phyloP scores from a whole-genome alignment of 768 basidiomycete species.

The Leccinum imitatum region DNA sequence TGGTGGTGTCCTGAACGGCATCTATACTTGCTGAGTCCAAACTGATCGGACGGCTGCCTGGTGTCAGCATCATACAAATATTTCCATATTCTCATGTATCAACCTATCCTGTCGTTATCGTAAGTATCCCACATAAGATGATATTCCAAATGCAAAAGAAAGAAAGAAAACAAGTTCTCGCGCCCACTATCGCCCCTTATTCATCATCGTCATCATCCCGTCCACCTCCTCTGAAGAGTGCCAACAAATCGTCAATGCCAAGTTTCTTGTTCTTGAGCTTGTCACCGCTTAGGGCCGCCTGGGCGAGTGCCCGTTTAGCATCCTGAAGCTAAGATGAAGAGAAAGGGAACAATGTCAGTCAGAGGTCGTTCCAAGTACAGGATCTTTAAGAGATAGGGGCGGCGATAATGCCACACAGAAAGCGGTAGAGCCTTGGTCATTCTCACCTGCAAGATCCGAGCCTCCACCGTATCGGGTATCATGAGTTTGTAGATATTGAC shows the following conservation, averaged over 20 bases:
- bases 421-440: background rate
- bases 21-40: background rate
- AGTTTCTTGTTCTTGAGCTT: conserved; percentile 84
- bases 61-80: background rate
- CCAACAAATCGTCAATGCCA: conserved; percentile 82
- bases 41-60: background rate
- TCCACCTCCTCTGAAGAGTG: conserved; percentile 64
- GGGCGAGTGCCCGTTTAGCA: conserved; percentile 82
- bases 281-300: conserved; percentile 84
- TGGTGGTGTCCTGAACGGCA: background rate
- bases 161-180: background rate
- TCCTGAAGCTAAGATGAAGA: conserved; percentile 66
- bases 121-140: background rate
- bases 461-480: conserved; percentile 83
- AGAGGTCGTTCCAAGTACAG: background rate
- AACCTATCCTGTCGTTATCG: background rate
- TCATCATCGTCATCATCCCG: conserved; percentile 56
- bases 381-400: background rate
- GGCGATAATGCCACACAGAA: too few species aligned
- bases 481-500: conserved; percentile 91
- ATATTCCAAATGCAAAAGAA: background rate
- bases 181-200: background rate
- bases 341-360: conserved; percentile 2
- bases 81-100: background rate
- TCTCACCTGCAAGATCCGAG: conserved; percentile 72